Evolutionary conservation across 148 eudicot genomes (phyloP), one percentile per base, ranked within the genome.

Genomic region (Gaultheria prostrata): DNA sequence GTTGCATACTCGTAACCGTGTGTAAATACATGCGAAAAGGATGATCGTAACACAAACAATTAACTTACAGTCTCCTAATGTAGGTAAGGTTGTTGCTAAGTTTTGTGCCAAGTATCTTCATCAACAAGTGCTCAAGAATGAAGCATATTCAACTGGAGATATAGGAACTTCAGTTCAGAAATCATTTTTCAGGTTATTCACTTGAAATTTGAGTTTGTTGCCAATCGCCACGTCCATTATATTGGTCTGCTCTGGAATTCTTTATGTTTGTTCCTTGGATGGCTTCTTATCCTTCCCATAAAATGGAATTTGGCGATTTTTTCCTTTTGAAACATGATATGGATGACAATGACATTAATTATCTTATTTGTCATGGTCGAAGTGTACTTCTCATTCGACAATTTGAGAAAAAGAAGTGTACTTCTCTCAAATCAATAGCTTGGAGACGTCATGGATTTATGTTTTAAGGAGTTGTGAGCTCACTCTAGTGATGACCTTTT

Each of bases 21-120:
- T 57, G 1, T 72, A 28, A 28, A 67, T 63, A 26, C 11, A 18
- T 21, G 50, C 3, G 18, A 21, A 74, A 18, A 57, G 17, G 46
- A 26, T 45, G 45, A 45, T 32, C 0, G 3, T 39, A 45, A 32
- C 43, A 35, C 7, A 17, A 51, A 50, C 35, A 83, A 80, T 28
- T 80, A 39, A 45, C 5, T 43, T 76, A 18, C 32, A 39, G 83
- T 82, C 63, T 77, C 56, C 17, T 46, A 15, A 85, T 81, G 73
- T 86, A 97, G 99, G 99, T 74, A 97, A 97, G 88, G 99, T 97
- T 82, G 99, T 97, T 82, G 92, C 99, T 57, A 97, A 97, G 92
- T 97, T 97, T 85, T 97, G 99, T 89, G 99, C 98, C 67, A 97
- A 97, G 86, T 97, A 86, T 87, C 98, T 97, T 87, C 99, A 97